Evolutionary conservation across 345 rosid genomes (phyloP).

Genomic region (Arabidopsis arenosa): DNA sequence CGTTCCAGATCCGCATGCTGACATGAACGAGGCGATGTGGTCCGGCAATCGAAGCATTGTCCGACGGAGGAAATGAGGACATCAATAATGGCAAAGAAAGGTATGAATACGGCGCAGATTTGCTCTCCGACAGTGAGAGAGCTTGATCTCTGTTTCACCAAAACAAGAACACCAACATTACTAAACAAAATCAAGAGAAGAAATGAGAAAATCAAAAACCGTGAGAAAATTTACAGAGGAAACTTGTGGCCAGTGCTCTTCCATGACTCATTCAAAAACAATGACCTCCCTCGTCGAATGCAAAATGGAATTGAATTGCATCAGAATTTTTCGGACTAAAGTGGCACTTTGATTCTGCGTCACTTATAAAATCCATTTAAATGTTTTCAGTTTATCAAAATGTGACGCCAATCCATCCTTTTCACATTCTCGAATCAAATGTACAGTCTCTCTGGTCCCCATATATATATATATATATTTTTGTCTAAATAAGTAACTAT

Average conservation of each 20-base stretch:
- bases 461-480: too few relatives aligned
- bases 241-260: conserved; percentile 23
- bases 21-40: conserved; percentile 15
- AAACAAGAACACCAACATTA: neutral
- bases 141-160: conserved; percentile 54
- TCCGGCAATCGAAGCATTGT: conserved; percentile 54
- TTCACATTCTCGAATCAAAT: too few relatives aligned
- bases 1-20: conserved; percentile 50
- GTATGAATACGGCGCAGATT: conserved; percentile 68
- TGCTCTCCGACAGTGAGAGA: conserved; percentile 65
- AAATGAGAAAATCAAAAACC: neutral
- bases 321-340: too few relatives aligned
- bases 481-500: too few relatives aligned
- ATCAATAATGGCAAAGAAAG: conserved; percentile 61
- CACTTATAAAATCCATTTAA: too few relatives aligned
- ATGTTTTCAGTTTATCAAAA: too few relatives aligned
- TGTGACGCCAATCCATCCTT: too few relatives aligned
- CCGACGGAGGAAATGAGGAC: conserved; percentile 47
- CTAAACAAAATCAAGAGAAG: neutral
- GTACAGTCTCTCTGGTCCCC: too few relatives aligned
- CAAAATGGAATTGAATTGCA: too few relatives aligned
- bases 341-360: too few relatives aligned
- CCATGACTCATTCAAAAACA: conserved; percentile 32
- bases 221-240: conserved; percentile 34
- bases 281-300: neutral